Evolutionary conservation across 805 yeast genomes (phyloP), one percentile per base, ranked within the genome.

Genomic region (Kluyveromyces starmeri): DNA sequence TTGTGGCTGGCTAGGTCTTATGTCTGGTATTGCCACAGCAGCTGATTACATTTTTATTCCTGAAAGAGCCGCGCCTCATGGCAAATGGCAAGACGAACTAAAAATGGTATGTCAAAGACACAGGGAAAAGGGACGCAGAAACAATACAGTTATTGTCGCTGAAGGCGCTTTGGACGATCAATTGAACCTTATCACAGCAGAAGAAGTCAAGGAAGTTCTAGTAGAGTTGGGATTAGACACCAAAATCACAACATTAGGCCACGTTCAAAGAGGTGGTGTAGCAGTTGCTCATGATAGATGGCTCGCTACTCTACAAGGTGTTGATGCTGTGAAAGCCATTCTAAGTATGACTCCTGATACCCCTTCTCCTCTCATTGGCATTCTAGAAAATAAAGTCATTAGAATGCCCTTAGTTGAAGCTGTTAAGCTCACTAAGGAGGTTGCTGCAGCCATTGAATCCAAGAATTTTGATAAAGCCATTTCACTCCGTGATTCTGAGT

Each of bases 231-330:
- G 95, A 9, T 71, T 92, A 37, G 98, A 92, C 58, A 89, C 97
- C 4, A 77, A 97, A 59, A 79, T 89, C 50, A 92, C 98, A 27
- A 84, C 94, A 9, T 68, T 92, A 48, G 98, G 98, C 36, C 98
- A 92, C 59, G 96, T 92, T 36, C 98, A 92, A 68, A 76, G 98
- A 64, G 98, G 98, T 65, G 98, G 98, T 61, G 75, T 95, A 29
- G 96, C 98, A 16, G 96, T 88, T 36, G 96, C 97, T 2, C 84
- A 71, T 50, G 98, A 92, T 59, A 75, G 98, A 55, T 61, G 81
- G 54, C 63, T 92, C 48, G 95, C 96, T 25, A 89, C 98, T 12
- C 59, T 89, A 47, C 98, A 92, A 67, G 98, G 97, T 61, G 96
- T 89, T 27, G 97, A 86, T 50, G 97, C 98, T 7, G 94, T 92